phyloP scores from a whole-genome alignment of 139 green algal genomes.

The Chlamydomonas applanata region DNA sequence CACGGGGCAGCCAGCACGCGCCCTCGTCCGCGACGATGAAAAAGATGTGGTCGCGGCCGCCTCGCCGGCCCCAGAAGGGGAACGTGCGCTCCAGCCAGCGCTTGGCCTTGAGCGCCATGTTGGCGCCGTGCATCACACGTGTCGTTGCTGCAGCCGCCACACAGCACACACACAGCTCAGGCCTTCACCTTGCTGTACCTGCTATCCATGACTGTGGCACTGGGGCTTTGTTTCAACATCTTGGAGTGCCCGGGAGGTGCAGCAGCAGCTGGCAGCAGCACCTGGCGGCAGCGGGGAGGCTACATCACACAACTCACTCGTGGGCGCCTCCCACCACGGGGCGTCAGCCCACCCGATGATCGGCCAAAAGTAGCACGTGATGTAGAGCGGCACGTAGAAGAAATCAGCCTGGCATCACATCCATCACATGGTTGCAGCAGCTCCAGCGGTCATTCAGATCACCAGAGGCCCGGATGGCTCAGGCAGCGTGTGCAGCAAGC shows the following conservation, averaged over 20 bases:
- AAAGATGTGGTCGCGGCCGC: constrained; percentile 65
- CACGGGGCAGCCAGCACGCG: constrained; percentile 41
- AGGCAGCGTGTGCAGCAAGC: too few species aligned
- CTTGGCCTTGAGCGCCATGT: constrained; percentile 45
- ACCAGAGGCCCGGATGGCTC: too few species aligned
- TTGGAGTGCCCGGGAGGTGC: too few species aligned
- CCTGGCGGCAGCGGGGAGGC: too few species aligned
- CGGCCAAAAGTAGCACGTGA: constrained; percentile 45
- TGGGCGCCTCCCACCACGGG: constrained; percentile 22
- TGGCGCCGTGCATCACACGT: constrained; percentile 45
- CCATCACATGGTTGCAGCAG: too few species aligned
- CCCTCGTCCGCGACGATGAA: constrained; percentile 51
- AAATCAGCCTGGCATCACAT: constrained; percentile 49
- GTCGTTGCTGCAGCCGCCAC: constrained; percentile 12
- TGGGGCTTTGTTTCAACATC: too few species aligned
- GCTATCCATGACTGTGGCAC: too few species aligned
- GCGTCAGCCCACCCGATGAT: constrained; percentile 41
- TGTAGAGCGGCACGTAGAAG: constrained; percentile 59
- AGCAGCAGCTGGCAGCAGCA: too few species aligned
- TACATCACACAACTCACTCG: neutral
- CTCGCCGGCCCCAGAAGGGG: constrained; percentile 46
- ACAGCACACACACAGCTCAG: neutral
- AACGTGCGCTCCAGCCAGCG: constrained; percentile 47
- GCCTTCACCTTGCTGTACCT: too few species aligned
- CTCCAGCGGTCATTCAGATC: too few species aligned